Percentiles rank a stretch among this genome's conserved stretches.
Evolutionary conservation across 169 alveolate genomes (phyloP).

Genomic region (Plasmodium coatneyi): DNA sequence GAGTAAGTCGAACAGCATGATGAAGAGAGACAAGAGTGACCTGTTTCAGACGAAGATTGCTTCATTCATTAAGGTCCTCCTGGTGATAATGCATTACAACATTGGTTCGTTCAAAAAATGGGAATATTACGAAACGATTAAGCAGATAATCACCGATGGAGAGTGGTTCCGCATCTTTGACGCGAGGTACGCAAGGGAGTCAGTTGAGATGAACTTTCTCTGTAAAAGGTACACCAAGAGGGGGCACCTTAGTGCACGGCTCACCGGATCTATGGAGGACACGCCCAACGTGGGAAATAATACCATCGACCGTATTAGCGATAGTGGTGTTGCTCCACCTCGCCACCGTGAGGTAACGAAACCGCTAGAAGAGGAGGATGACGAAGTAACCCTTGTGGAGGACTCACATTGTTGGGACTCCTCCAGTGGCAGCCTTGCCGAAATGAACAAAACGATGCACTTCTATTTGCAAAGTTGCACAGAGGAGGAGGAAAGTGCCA

Average conservation of each 20-base stretch:
- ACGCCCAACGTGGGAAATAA: neutral
- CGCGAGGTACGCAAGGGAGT: neutral
- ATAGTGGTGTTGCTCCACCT: neutral
- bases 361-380: neutral
- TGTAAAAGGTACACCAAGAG: neutral
- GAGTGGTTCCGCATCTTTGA: slow-evolving; percentile 37
- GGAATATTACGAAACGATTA: slow-evolving; percentile 39
- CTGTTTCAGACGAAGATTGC: neutral
- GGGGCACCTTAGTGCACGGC: neutral
- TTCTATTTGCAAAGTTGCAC: neutral
- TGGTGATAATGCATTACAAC: slow-evolving; percentile 35
- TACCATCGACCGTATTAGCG: neutral
- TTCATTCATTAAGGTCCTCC: slow-evolving; percentile 23
- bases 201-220: neutral
- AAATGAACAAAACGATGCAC: neutral
- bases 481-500: neutral
- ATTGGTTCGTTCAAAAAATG: slow-evolving; percentile 15
- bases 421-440: neutral
- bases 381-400: neutral
- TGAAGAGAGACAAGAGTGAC: neutral
- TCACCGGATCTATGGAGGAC: neutral
- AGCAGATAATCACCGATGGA: slow-evolving; percentile 40
- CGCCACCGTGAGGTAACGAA: neutral
- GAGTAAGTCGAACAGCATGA: neutral
- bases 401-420: neutral